Base-by-base conservation (phyloP, 2,329 filamentous ascomycete genomes). In the Venturia aucupariae region DNA sequence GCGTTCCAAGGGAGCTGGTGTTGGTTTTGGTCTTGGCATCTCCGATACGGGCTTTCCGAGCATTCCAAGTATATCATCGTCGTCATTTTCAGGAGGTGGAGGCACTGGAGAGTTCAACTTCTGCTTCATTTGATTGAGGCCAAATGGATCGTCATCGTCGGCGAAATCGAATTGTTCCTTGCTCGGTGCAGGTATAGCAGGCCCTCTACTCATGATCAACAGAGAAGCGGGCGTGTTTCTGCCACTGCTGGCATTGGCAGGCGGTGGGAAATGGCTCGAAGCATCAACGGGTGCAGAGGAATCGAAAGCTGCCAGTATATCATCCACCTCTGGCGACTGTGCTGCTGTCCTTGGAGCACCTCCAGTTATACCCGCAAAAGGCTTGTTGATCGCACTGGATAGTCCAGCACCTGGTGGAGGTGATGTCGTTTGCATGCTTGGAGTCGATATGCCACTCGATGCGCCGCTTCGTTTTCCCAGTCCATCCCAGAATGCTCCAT, bases 111-210 rank as follows among this genome's bases (percentile, higher is more conserved):
- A 66, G 11, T 70, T 65, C 5, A 69, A 64, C 63, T 69, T 77
- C 76, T 71, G 76, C 67, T 84, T 83, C 70, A 91, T 73, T 39
- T 88, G 80, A 66, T 81, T 87, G 42, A 97, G 78, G 0, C 90
- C 93, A 73, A 97, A 97, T 1, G 92, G 90, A 72, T 96, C 91
- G 69, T 87, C 83, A 57, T 93, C 88, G 38, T 84, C 80, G 4
- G 38, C 30, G 46, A 65, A 27, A 39, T 59, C 46, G 24, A 44
- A 42, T 32, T 30, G 39, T 17, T 35, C 46, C 2, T 44, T 54
- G 24, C 44, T 41, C 10, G 42, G 64, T 19, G n/a, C 19, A 22
- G 32, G 32, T 30, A 54, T 32, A 27, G 8, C 27, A 19, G 64
- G 62, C 2, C 63, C 38, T 24, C 44, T 41, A 27, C 30, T 55